Conservation (phyloP, 2,329 filamentous ascomycete genomes). For the Sporothrix sp. region DNA sequence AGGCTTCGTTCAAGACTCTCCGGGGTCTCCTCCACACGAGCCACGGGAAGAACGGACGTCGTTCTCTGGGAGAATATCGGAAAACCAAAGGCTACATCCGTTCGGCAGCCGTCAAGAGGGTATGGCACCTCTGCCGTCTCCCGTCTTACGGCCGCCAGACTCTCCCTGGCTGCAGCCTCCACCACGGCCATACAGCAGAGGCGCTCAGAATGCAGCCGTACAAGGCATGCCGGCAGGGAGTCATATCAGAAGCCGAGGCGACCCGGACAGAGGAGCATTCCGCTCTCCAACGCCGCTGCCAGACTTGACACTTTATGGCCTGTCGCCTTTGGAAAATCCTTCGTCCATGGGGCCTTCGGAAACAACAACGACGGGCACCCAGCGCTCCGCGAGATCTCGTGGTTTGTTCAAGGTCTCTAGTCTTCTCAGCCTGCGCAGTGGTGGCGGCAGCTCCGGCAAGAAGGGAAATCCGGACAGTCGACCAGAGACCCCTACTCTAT, state of each 20-base stretch:
- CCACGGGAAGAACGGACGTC: neutral
- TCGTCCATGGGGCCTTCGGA: too few species aligned
- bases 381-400: neutral
- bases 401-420: constrained; percentile 16
- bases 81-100: neutral
- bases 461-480: neutral
- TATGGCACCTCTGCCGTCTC: neutral
- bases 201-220: neutral
- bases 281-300: too few species aligned
- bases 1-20: too few species aligned
- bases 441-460: neutral
- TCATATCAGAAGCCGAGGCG: too few species aligned
- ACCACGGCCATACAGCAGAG: neutral
- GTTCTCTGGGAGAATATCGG: neutral
- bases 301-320: too few species aligned
- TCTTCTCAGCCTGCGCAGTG: constrained; percentile 18
- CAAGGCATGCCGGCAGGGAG: neutral
- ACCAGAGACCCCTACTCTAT: neutral
- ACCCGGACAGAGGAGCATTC: too few species aligned
- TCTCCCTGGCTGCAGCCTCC: neutral
- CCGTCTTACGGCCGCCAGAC: neutral
- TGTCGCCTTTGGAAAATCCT: too few species aligned
- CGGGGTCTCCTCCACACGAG: neutral
- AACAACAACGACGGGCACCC: neutral
- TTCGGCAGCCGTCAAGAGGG: neutral